These are phyloP conservation scores for Aspergillus thermomutatus DNA, from an alignment of 2,329 filamentous ascomycete genomes.

Conservation along the genomic window DNA sequence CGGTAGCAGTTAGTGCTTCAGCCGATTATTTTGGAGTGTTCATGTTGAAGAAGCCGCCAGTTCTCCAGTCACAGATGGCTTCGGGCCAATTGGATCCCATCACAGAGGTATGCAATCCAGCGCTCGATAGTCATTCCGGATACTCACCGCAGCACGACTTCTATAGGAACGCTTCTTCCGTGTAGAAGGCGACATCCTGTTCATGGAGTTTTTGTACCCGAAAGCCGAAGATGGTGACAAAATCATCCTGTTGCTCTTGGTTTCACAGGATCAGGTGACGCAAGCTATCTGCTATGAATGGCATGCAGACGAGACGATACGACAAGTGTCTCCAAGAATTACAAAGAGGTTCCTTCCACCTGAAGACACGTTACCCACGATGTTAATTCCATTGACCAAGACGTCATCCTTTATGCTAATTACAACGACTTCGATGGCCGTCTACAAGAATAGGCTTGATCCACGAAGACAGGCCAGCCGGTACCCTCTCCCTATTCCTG, in stretches of 20 bases:
- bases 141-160: background rate
- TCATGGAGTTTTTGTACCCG: constrained; percentile 82
- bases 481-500: constrained; percentile 28
- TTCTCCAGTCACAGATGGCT: constrained; percentile 52
- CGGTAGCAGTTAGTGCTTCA: constrained; percentile 66
- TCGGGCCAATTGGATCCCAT: constrained; percentile 57
- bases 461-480: constrained; percentile 21
- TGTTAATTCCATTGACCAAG: constrained; percentile 70
- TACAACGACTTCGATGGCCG: constrained; percentile 55
- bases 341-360: constrained; percentile 29
- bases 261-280: constrained; percentile 44
- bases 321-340: constrained; percentile 24
- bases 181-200: constrained; percentile 72
- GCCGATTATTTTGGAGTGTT: constrained; percentile 70
- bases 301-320: constrained; percentile 44
- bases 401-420: constrained; percentile 69
- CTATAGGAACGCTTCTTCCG: constrained; percentile 46
- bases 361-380: constrained; percentile 57
- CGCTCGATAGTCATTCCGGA: constrained; percentile 14
- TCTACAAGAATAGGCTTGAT: constrained; percentile 43
- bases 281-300: constrained; percentile 52
- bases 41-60: constrained; percentile 58
- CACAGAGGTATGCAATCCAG: constrained; percentile 44
- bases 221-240: constrained; percentile 62
- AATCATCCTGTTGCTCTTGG: constrained; percentile 71